Percentiles rank a stretch among this genome's conserved stretches.
phyloP scores from a whole-genome alignment of 2,329 filamentous ascomycete genomes.

The Claviceps cyperi region DNA sequence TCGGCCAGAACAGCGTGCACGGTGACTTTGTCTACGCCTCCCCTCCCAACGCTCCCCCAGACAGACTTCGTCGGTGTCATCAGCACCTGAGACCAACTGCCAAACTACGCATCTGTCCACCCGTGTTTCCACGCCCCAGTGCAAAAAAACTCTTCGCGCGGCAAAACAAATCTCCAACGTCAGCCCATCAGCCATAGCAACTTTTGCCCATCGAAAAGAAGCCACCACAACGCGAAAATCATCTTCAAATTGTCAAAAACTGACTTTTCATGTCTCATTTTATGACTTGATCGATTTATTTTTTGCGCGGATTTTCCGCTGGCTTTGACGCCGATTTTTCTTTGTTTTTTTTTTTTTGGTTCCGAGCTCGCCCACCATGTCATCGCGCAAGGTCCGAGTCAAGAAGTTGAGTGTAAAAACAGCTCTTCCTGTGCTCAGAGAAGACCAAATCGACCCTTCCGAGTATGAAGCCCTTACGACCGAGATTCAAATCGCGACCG shows the following conservation, averaged over 20 bases:
- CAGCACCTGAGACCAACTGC: constrained; percentile 7
- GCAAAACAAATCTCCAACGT: constrained; percentile 39
- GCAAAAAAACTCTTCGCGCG: constrained; percentile 39
- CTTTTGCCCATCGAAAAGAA: constrained; percentile 38
- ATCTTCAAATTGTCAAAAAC: constrained; percentile 36
- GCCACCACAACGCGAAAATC: constrained; percentile 33
- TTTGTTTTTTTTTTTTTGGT: neutral
- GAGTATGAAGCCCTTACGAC: constrained; percentile 78
- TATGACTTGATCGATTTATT: constrained; percentile 51
- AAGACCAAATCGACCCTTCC: constrained; percentile 75
- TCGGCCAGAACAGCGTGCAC: constrained; percentile 6
- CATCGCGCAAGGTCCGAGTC: constrained; percentile 58
- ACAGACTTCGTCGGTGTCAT: constrained; percentile 2
- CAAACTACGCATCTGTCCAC: neutral
- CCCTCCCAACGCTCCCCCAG: constrained; percentile 2
- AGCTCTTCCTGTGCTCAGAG: constrained; percentile 70
- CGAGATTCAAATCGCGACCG: constrained; percentile 79
- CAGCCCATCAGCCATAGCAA: constrained; percentile 34
- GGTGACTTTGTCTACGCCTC: constrained; percentile 6
- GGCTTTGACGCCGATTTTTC: constrained; percentile 24
- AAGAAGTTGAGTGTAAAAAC: constrained; percentile 90
- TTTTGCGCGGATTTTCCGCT: constrained; percentile 48
- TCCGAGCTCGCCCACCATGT: constrained; percentile 34
- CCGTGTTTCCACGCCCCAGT: constrained; percentile 11
- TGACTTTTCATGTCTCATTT: constrained; percentile 39